Evolutionary conservation across 2,329 filamentous ascomycete species (phyloP).

Genomic region (Cordyceps sp.): DNA sequence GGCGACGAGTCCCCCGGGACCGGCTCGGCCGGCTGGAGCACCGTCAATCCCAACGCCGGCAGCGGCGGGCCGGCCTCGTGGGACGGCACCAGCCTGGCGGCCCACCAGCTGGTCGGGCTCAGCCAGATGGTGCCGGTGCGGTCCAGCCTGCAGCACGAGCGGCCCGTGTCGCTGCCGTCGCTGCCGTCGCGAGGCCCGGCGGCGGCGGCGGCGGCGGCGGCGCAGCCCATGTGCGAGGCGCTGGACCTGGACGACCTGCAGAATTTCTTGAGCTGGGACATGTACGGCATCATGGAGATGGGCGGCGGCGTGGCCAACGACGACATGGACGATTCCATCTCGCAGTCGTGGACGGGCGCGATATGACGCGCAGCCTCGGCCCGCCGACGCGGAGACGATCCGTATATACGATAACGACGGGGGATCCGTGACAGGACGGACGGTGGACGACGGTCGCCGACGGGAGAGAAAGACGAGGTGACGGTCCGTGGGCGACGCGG

Average conservation of each 20-base stretch:
- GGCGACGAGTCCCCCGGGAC: no score
- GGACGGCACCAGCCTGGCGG: no score
- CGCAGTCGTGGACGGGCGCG: conserved; percentile 13
- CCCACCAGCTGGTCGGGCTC: no score
- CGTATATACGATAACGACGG: neutral
- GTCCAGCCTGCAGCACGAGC: no score
- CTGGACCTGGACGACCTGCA: conserved; percentile 21
- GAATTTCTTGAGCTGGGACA: conserved; percentile 21
- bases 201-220: conserved; percentile 5
- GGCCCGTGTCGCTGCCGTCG: conserved; percentile 13
- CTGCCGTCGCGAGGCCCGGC: neutral
- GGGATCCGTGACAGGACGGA: neutral
- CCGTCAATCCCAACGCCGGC: no score
- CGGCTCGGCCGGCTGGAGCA: no score
- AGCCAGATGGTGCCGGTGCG: no score
- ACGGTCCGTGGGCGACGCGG: no score
- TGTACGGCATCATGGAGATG: conserved; percentile 24
- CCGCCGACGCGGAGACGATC: neutral
- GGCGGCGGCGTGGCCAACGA: conserved; percentile 18
- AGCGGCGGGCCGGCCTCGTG: no score
- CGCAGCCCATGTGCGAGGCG: conserved; percentile 15
- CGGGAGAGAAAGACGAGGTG: no score
- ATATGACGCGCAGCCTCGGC: conserved; percentile 2
- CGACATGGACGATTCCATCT: conserved; percentile 15
- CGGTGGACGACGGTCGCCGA: neutral